These are phyloP conservation scores for Ochetophila trinervis DNA, from an alignment of 306 rosid species.

Conservation along the genomic window DNA sequence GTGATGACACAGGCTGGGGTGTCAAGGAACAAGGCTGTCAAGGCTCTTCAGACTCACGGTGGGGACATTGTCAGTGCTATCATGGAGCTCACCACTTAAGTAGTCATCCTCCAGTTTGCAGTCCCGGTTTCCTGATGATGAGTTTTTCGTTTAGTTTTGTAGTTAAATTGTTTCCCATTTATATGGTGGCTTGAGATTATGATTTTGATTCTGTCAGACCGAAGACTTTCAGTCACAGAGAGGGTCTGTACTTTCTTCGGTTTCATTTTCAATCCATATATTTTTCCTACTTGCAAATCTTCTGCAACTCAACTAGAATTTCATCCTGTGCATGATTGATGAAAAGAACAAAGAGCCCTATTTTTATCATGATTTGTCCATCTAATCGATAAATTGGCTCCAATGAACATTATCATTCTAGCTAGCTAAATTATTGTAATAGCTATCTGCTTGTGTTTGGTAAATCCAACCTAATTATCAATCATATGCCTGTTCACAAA, in stretches of 20 bases:
- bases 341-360: no score
- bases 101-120: neutral
- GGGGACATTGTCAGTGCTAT: conserved; percentile 93
- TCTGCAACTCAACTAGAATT: neutral
- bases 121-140: conserved; percentile 6
- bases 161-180: conserved; percentile 22
- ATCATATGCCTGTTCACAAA: no score
- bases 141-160: conserved; percentile 30
- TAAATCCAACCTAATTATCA: no score
- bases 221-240: conserved; percentile 8
- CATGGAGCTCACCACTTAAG: conserved; percentile 82
- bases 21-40: conserved; percentile 80
- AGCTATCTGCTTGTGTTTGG: no score
- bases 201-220: conserved; percentile 32
- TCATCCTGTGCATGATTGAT: no score
- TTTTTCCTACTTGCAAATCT: neutral
- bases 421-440: no score
- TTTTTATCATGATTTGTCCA: no score
- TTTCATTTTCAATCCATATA: conserved; percentile 4
- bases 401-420: no score
- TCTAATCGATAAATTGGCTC: no score
- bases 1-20: conserved; percentile 94
- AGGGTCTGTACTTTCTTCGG: conserved; percentile 4
- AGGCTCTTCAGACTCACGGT: conserved; percentile 71
- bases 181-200: conserved; percentile 24